Conservation (phyloP, 2,329 filamentous ascomycete genomes). For the Fusarium pininemorale region DNA sequence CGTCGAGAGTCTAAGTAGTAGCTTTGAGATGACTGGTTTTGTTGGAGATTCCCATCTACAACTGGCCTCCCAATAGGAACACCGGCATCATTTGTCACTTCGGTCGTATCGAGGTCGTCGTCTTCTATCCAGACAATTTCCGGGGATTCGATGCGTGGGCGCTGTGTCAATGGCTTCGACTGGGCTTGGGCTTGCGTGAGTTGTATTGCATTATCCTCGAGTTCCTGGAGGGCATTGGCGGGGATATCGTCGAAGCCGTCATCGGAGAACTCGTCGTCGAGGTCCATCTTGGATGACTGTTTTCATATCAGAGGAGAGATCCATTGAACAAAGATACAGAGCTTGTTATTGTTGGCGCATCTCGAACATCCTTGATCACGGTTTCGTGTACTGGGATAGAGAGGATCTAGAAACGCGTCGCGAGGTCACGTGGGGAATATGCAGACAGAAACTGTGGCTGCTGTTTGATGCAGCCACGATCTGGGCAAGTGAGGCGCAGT, state of each 20-base stretch:
- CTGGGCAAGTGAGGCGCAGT: conserved; percentile 2
- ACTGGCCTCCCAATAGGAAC: conserved; percentile 50
- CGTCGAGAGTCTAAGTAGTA: conserved; percentile 36
- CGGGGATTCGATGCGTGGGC: conserved; percentile 41
- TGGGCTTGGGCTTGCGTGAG: conserved; percentile 58
- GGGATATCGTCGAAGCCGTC: conserved; percentile 71
- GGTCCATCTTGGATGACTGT: conserved; percentile 46
- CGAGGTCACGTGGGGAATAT: conserved; percentile 42
- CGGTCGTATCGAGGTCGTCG: conserved; percentile 66
- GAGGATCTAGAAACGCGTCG: conserved; percentile 37
- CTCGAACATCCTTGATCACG: conserved; percentile 4
- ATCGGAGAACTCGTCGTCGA: conserved; percentile 70
- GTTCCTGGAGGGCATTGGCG: conserved; percentile 65
- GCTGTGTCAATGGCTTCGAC: conserved; percentile 37
- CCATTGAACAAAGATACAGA: conserved; percentile 34
- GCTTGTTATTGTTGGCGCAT: conserved; percentile 1
- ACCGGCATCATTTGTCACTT: conserved; percentile 62
- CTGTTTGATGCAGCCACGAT: neutral
- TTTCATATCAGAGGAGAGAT: conserved; percentile 5
- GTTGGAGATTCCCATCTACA: conserved; percentile 49
- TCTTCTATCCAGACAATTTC: conserved; percentile 61
- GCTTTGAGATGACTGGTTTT: conserved; percentile 41
- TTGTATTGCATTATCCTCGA: conserved; percentile 71
- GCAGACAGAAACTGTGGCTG: neutral
- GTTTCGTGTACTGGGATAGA: conserved; percentile 1